Conservation (phyloP, 176 grass and related monocot genomes). For the Microstegium vimineum region DNA sequence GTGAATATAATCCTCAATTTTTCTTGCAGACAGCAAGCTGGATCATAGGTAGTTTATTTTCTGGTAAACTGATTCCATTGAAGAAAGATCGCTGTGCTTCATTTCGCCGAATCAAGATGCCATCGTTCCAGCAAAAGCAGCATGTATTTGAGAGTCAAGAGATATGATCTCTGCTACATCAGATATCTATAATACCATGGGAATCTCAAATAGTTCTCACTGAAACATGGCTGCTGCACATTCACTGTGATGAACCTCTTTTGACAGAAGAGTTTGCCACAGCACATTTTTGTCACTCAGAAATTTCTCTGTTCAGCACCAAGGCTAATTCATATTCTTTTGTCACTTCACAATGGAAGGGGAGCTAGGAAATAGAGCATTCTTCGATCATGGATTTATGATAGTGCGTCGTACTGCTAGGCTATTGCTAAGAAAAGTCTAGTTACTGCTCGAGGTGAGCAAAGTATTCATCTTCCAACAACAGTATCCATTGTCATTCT, state of each 20-base stretch:
- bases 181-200: background rate
- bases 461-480: background rate
- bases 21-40: slow-evolving; percentile 67
- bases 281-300: background rate
- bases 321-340: background rate
- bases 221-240: background rate
- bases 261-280: background rate
- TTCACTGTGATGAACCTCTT: background rate
- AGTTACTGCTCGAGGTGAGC: background rate
- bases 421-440: background rate
- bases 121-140: slow-evolving; percentile 22
- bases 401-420: background rate
- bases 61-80: slow-evolving; percentile 58
- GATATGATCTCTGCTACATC: slow-evolving; percentile 38
- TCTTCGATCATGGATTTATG: slow-evolving; percentile 13
- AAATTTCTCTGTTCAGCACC: background rate
- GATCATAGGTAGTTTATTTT: slow-evolving; percentile 65
- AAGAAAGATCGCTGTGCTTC: slow-evolving; percentile 53
- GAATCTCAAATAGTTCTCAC: background rate
- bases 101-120: slow-evolving; percentile 60
- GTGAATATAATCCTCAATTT: slow-evolving; percentile 11
- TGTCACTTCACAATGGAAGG: background rate
- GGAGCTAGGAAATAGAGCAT: background rate
- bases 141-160: slow-evolving; percentile 73
- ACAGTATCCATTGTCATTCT: background rate